Conservation (phyloP, 495 filamentous ascomycete species). For the Pyrenula massariospora region DNA sequence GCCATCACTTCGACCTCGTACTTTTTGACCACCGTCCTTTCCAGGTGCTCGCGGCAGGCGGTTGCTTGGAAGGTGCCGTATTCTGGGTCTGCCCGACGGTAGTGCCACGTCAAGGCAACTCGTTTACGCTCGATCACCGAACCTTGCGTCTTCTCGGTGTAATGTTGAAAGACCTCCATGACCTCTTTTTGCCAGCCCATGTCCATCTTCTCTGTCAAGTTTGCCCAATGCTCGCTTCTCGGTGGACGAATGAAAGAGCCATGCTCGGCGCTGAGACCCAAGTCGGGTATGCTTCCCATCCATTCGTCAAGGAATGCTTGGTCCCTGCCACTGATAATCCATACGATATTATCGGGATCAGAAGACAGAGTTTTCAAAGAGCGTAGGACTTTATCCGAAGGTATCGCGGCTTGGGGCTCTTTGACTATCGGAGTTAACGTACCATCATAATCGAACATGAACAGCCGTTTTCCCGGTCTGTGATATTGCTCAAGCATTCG, state of each 20-base stretch:
- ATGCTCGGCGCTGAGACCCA: slow-evolving; percentile 91
- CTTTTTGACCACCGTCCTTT: slow-evolving; percentile 56
- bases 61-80: slow-evolving; percentile 62
- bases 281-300: slow-evolving; percentile 70
- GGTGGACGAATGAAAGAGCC: slow-evolving; percentile 86
- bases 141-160: slow-evolving; percentile 74
- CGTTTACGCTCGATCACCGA: slow-evolving; percentile 89
- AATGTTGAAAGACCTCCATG: slow-evolving; percentile 67
- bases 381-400: slow-evolving; percentile 66
- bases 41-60: slow-evolving; percentile 66
- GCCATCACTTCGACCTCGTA: slow-evolving; percentile 91
- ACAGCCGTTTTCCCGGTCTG: slow-evolving; percentile 60
- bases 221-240: slow-evolving; percentile 63
- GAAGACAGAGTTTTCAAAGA: slow-evolving; percentile 69
- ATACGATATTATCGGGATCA: slow-evolving; percentile 76
- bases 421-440: slow-evolving; percentile 93
- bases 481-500: slow-evolving; percentile 60
- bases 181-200: slow-evolving; percentile 86
- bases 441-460: slow-evolving; percentile 97
- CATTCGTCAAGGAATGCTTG: slow-evolving; percentile 78
- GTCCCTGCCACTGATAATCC: slow-evolving; percentile 93
- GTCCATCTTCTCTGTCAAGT: slow-evolving; percentile 66
- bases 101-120: slow-evolving; percentile 93
- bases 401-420: slow-evolving; percentile 77
- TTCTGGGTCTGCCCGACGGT: slow-evolving; percentile 77